phyloP scores from a whole-genome alignment of 495 filamentous ascomycete genomes.

The Penicillium coffeae region DNA sequence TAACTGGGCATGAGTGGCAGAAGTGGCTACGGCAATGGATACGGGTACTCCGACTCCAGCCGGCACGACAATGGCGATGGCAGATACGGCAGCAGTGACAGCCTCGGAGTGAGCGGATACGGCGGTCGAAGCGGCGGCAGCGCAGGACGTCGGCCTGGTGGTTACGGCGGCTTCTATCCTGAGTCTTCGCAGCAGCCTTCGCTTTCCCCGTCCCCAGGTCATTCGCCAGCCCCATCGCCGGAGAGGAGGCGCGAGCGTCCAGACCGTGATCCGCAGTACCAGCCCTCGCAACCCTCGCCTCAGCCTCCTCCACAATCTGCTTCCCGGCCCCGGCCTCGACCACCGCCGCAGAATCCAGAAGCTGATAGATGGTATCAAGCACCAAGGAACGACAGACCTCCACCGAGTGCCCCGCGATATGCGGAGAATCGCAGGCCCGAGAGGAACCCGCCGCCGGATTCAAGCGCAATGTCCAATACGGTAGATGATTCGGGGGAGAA shows the following conservation, averaged over 20 bases:
- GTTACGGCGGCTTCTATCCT: conserved; percentile 43
- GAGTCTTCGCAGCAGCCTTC: conserved; percentile 30
- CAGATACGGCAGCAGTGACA: conserved; percentile 29
- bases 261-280: conserved; percentile 27
- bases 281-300: conserved; percentile 21
- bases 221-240: conserved; percentile 24
- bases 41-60: conserved; percentile 40
- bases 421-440: conserved; percentile 23
- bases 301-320: conserved; percentile 28
- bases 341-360: conserved; percentile 32
- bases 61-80: conserved; percentile 37
- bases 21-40: conserved; percentile 41
- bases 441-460: conserved; percentile 14
- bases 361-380: conserved; percentile 22
- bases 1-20: conserved; percentile 40
- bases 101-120: conserved; percentile 33
- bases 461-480: conserved; percentile 4
- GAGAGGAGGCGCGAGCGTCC: conserved; percentile 35
- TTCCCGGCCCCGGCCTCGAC: not conserved
- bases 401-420: conserved; percentile 21
- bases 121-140: conserved; percentile 17
- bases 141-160: conserved; percentile 36
- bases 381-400: conserved; percentile 22
- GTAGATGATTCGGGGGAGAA: conserved; percentile 22
- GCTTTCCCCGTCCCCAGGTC: conserved; percentile 12